Evolutionary conservation across 78 protist species (phyloP).

Genomic region (Chrysochromulina tobinii): DNA sequence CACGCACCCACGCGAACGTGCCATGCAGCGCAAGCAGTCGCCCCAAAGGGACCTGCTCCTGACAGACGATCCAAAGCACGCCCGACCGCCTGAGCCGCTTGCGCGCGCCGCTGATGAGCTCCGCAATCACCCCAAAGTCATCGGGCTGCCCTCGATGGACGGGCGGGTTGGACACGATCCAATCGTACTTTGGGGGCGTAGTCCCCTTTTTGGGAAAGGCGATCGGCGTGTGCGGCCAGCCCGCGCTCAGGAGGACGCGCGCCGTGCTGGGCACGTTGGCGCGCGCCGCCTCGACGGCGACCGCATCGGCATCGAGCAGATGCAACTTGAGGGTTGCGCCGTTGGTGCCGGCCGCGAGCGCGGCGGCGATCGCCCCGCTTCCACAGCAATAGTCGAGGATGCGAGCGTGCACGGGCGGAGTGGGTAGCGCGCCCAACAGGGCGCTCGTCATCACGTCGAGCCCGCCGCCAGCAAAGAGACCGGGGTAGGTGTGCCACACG

Average conservation of each 20-base stretch:
- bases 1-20: background rate
- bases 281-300: background rate
- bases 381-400: background rate
- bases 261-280: background rate
- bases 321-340: background rate
- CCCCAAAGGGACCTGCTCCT: background rate
- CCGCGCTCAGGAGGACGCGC: background rate
- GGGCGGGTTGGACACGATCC: conserved; percentile 12
- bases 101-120: background rate
- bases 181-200: background rate
- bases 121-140: background rate
- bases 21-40: background rate
- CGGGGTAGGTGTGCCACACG: background rate
- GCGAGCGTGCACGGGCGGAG: background rate
- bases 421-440: background rate
- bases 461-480: conserved; percentile 10
- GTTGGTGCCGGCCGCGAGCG: background rate
- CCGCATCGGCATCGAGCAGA: conserved; percentile 20
- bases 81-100: background rate
- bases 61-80: background rate
- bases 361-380: background rate
- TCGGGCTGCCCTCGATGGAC: background rate
- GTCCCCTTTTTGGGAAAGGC: background rate
- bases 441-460: background rate
- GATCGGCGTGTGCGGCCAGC: background rate